Conservation (phyloP, 768 basidiomycete genomes). For the Lentinula sp. region DNA sequence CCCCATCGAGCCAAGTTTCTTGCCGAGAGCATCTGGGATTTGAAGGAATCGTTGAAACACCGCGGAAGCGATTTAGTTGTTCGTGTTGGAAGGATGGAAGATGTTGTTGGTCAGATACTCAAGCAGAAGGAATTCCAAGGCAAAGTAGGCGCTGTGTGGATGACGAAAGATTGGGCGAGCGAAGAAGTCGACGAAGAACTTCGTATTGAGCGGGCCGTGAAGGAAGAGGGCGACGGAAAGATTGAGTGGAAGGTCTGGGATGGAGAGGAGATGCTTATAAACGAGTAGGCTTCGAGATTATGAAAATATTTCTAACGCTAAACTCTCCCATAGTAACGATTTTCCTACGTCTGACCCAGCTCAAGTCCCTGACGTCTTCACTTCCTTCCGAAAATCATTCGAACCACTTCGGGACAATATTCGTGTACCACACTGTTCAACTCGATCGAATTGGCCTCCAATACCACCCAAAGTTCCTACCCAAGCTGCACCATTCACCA, state of each 20-base stretch:
- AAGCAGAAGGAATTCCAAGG: slow-evolving; percentile 3
- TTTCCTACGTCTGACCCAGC: background rate
- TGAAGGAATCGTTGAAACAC: slow-evolving; percentile 16
- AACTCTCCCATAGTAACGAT: slow-evolving; percentile 18
- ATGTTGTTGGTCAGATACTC: slow-evolving; percentile 13
- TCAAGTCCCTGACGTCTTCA: slow-evolving; percentile 31
- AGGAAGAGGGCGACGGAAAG: background rate
- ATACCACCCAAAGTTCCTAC: slow-evolving; percentile 3
- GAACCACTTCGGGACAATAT: slow-evolving; percentile 29
- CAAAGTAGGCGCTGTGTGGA: slow-evolving; percentile 19
- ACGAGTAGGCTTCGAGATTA: slow-evolving; percentile 17
- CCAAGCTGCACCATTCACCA: slow-evolving; percentile 4
- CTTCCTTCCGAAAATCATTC: slow-evolving; percentile 31
- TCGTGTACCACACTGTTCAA: slow-evolving; percentile 15
- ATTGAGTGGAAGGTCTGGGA: slow-evolving; percentile 8
- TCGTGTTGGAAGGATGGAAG: slow-evolving; percentile 29
- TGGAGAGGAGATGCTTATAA: slow-evolving; percentile 15
- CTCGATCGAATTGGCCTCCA: slow-evolving; percentile 5
- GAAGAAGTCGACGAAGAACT: slow-evolving; percentile 26
- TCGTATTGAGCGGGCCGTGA: slow-evolving; percentile 9
- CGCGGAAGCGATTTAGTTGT: slow-evolving; percentile 25
- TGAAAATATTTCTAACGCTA: slow-evolving; percentile 8
- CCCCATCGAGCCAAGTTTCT: slow-evolving; percentile 22
- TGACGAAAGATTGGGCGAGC: slow-evolving; percentile 20
- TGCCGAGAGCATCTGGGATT: slow-evolving; percentile 24